phyloP scores from a whole-genome alignment of 768 basidiomycete species.

The Kwoniella botswanensis region DNA sequence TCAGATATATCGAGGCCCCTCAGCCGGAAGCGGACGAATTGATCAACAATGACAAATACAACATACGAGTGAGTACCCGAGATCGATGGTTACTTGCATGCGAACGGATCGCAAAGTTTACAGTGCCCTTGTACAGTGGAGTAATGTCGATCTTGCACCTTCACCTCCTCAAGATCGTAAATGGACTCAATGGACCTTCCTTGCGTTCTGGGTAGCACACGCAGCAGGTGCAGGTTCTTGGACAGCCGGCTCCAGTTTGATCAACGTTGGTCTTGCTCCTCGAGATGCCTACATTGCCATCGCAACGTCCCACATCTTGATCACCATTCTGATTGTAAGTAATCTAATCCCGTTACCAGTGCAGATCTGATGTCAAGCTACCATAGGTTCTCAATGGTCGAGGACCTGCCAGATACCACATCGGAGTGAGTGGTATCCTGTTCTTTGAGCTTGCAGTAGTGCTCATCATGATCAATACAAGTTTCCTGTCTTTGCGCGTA shows the following conservation, averaged over 20 bases:
- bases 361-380: neutral
- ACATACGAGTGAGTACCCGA: conserved; percentile 12
- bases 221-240: conserved; percentile 26
- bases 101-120: neutral
- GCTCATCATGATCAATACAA: neutral
- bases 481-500: conserved; percentile 59
- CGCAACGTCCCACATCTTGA: conserved; percentile 24
- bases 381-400: conserved; percentile 75
- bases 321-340: conserved; percentile 32
- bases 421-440: conserved; percentile 59
- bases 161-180: conserved; percentile 33
- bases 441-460: neutral
- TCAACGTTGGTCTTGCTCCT: conserved; percentile 37
- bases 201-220: conserved; percentile 39
- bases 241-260: conserved; percentile 34
- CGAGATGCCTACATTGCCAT: conserved; percentile 28
- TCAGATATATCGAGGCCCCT: conserved; percentile 32
- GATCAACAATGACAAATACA: neutral
- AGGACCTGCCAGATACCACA: conserved; percentile 74
- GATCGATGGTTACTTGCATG: neutral
- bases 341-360: neutral
- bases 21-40: conserved; percentile 19
- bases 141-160: conserved; percentile 43
- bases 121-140: conserved; percentile 30
- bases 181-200: conserved; percentile 39